A percentile compares a stretch with the other conserved stretches of the same genome.
phyloP scores from a whole-genome alignment of 2,329 filamentous ascomycete genomes.

The Hirsutella thompsonii region DNA sequence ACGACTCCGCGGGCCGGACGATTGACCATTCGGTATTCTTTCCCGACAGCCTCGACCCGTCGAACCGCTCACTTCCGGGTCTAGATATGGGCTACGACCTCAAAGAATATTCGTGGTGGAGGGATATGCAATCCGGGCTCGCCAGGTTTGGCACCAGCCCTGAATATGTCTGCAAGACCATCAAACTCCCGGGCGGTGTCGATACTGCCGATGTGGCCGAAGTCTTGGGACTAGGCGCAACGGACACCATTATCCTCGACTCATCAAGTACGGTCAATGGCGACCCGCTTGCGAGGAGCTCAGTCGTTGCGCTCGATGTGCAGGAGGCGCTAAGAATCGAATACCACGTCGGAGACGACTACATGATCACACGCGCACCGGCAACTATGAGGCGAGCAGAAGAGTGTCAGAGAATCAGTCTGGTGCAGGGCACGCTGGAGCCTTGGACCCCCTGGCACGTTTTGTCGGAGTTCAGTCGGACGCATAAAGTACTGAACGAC shows the following conservation, averaged over 20 bases:
- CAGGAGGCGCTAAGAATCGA: conserved; percentile 43
- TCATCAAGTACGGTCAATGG: conserved; percentile 40
- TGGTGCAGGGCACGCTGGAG: conserved; percentile 12
- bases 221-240: conserved; percentile 23
- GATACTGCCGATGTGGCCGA: conserved; percentile 44
- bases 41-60: conserved; percentile 11
- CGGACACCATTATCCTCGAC: conserved; percentile 44
- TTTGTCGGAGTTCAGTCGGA: conserved; percentile 30
- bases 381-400: conserved; percentile 6
- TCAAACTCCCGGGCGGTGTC: conserved; percentile 31
- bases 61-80: conserved; percentile 3
- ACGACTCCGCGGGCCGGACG: conserved; percentile 17
- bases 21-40: conserved; percentile 3
- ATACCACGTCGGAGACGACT: conserved; percentile 37
- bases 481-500: conserved; percentile 10
- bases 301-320: conserved; percentile 59
- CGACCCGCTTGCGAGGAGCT: conserved; percentile 40
- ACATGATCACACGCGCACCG: conserved; percentile 16
- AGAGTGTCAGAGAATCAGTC: conserved; percentile 14
- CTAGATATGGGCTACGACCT: conserved; percentile 9
- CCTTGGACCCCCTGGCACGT: conserved; percentile 34
- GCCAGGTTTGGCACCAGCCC: conserved; percentile 16
- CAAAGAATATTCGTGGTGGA: conserved; percentile 10
- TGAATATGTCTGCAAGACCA: conserved; percentile 24
- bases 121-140: conserved; percentile 12